Percentiles rank a stretch among this genome's conserved stretches.
Evolutionary conservation across 179 eudicot species (phyloP).

Genomic region (Spinacia oleracea): DNA sequence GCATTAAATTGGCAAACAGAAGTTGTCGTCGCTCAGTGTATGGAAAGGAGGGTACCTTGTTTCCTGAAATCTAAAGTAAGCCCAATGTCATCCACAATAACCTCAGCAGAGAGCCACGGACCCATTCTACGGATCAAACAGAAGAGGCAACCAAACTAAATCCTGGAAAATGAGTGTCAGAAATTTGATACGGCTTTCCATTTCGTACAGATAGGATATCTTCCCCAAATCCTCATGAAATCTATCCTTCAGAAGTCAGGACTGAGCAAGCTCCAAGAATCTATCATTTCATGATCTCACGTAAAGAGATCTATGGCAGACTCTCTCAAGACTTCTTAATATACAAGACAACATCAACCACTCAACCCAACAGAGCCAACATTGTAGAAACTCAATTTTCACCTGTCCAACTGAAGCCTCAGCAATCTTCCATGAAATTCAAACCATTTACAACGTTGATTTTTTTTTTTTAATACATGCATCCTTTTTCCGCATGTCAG

Average conservation of each 20-base stretch:
- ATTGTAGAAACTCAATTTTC: not conserved
- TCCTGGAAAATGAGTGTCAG: not conserved
- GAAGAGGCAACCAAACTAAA: not conserved
- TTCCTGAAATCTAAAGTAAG: not conserved
- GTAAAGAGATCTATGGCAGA: not conserved
- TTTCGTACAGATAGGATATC: not conserved
- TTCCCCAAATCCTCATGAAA: not conserved
- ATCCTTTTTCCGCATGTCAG: no score
- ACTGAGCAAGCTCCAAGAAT: not conserved
- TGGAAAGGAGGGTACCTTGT: not conserved
- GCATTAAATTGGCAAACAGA: not conserved
- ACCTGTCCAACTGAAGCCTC: not conserved
- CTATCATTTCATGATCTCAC: not conserved
- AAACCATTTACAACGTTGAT: no score
- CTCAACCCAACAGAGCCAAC: not conserved
- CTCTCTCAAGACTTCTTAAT: not conserved
- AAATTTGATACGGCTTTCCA: not conserved
- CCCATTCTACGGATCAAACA: not conserved
- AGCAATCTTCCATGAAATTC: not conserved
- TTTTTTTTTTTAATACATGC: no score
- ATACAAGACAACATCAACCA: not conserved
- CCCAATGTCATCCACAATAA: not conserved
- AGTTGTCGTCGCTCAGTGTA: not conserved
- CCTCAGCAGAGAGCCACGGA: not conserved
- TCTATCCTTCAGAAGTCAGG: not conserved